Evolutionary conservation across 495 filamentous ascomycete species (phyloP).

Genomic region (Aspergillus avenaceus): DNA sequence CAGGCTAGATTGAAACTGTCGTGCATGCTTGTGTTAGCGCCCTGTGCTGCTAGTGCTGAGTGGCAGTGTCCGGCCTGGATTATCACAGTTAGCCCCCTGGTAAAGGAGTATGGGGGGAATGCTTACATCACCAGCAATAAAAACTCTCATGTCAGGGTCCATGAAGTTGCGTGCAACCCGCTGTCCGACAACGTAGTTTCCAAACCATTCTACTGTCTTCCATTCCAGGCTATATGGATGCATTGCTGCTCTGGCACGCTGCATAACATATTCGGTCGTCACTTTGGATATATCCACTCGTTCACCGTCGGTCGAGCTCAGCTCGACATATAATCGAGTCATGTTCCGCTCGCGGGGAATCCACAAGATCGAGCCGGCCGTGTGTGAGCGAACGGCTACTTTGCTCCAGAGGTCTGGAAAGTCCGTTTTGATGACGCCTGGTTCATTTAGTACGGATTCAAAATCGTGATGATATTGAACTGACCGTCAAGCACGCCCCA

Average conservation of each 20-base stretch:
- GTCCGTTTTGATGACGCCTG: conserved; percentile 63
- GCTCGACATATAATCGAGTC: conserved; percentile 73
- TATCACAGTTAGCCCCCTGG: not conserved
- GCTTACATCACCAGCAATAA: conserved; percentile 75
- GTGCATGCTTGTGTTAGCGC: conserved; percentile 82
- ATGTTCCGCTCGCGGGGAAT: conserved; percentile 72
- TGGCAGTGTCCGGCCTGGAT: conserved; percentile 62
- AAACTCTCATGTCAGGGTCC: conserved; percentile 59
- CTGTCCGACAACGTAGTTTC: conserved; percentile 64
- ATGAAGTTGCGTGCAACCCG: conserved; percentile 69
- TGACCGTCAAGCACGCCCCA: conserved; percentile 75
- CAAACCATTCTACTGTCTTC: conserved; percentile 59
- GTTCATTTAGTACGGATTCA: not conserved
- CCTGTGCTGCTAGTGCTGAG: conserved; percentile 83
- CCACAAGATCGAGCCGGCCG: conserved; percentile 68
- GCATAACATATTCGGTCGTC: conserved; percentile 64
- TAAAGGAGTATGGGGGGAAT: not conserved
- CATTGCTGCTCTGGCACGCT: conserved; percentile 61
- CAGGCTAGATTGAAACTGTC: conserved; percentile 78
- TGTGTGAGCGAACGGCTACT: conserved; percentile 59
- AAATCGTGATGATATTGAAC: not conserved
- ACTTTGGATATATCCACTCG: conserved; percentile 57
- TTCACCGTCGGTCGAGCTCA: conserved; percentile 62
- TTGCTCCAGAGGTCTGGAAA: conserved; percentile 78
- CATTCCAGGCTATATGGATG: conserved; percentile 65